phyloP scores from a whole-genome alignment of 495 filamentous ascomycete species.

The Talaromyces thailandensis region DNA sequence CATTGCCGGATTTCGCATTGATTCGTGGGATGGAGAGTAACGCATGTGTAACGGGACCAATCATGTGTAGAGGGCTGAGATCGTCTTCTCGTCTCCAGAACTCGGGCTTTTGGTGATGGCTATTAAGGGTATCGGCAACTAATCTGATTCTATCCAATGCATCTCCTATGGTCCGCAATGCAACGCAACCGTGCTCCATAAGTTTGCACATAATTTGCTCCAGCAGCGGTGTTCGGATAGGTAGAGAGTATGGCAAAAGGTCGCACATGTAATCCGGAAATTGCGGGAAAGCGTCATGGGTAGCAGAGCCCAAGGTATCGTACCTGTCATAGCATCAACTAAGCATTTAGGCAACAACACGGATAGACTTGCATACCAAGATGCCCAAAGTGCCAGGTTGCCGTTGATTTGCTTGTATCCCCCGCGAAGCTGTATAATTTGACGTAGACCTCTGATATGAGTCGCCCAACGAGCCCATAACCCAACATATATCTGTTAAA shows the following conservation, averaged over 20 bases:
- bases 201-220: neutral
- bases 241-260: neutral
- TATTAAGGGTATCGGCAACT: neutral
- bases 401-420: conserved; percentile 10
- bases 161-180: neutral
- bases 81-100: conserved; percentile 6
- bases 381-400: conserved; percentile 1
- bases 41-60: neutral
- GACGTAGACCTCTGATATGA: conserved; percentile 13
- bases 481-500: conserved; percentile 13
- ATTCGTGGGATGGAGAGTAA: conserved; percentile 5
- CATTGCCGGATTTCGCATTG: neutral
- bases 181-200: neutral
- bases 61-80: neutral
- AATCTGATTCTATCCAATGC: neutral
- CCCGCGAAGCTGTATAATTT: conserved; percentile 12
- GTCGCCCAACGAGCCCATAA: conserved; percentile 11
- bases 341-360: neutral
- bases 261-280: neutral
- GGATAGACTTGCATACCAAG: neutral
- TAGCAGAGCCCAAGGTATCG: conserved; percentile 1
- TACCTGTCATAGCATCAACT: neutral
- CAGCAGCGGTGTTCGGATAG: neutral
- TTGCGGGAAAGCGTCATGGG: neutral
- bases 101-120: neutral